These are phyloP conservation scores for Raffaelea ambrosiae DNA, from an alignment of 2,329 filamentous ascomycete genomes.

Conservation along the genomic window DNA sequence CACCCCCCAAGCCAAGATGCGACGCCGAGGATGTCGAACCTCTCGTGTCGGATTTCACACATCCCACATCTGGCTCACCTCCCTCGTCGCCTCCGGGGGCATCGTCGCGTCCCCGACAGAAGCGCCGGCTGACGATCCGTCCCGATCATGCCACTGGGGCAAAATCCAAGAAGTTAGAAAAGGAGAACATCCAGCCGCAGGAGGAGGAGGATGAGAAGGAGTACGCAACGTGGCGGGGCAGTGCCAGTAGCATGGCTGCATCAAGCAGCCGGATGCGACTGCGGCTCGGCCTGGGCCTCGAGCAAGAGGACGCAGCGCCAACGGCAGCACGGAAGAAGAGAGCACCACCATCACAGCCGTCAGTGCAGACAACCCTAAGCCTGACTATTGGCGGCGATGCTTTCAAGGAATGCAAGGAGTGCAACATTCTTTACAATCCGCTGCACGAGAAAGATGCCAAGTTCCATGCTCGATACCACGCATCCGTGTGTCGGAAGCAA, in stretches of 20 bases:
- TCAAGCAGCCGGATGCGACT: slow-evolving; percentile 7
- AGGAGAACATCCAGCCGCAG: neutral
- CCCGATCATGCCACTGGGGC: slow-evolving; percentile 2
- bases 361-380: slow-evolving; percentile 32
- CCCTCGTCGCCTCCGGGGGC: slow-evolving; percentile 5
- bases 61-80: neutral
- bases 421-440: slow-evolving; percentile 35
- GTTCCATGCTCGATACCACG: slow-evolving; percentile 28
- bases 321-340: neutral
- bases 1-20: no score
- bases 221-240: no score
- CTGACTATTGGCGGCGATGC: slow-evolving; percentile 19
- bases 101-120: slow-evolving; percentile 7
- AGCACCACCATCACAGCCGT: slow-evolving; percentile 6
- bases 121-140: slow-evolving; percentile 12
- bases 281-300: neutral
- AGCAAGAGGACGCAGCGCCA: neutral
- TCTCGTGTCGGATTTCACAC: neutral
- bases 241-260: neutral
- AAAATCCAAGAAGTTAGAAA: no score
- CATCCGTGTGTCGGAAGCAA: slow-evolving; percentile 15
- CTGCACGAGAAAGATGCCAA: slow-evolving; percentile 33
- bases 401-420: slow-evolving; percentile 31
- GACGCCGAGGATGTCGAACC: neutral
- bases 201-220: neutral